Evolutionary conservation across 2,329 filamentous ascomycete species (phyloP).

Genomic region (Apiospora aurea): DNA sequence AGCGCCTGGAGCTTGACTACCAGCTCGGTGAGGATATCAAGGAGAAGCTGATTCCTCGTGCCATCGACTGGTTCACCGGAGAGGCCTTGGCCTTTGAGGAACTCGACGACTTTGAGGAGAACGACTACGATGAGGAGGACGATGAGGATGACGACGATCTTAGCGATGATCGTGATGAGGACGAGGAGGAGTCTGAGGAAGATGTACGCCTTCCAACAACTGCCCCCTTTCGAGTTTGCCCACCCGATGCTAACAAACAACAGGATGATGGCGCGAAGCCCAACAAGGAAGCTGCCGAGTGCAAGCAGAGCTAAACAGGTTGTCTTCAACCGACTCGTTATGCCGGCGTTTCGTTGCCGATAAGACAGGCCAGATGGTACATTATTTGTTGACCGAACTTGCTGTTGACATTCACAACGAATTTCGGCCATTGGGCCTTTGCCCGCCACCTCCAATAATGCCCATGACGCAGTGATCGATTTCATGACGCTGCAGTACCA

Average conservation of each 20-base stretch:
- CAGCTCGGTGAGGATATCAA: conserved; percentile 99
- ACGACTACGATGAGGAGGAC: conserved; percentile 87
- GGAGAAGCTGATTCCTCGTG: conserved; percentile 98
- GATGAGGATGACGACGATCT: conserved; percentile 87
- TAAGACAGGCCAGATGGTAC: conserved; percentile 3
- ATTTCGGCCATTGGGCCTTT: conserved; percentile 28
- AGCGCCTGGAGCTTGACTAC: conserved; percentile 97
- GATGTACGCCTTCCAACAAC: conserved; percentile 61
- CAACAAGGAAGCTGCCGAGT: conserved; percentile 93
- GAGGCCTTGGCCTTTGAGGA: conserved; percentile 98
- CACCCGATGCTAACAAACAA: conserved; percentile 35
- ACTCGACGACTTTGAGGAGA: conserved; percentile 81
- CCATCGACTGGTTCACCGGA: conserved; percentile 99
- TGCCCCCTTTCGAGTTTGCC: conserved; percentile 21
- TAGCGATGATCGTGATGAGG: conserved; percentile 77
- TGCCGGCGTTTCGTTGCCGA: conserved; percentile 22
- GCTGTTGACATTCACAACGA: conserved; percentile 13
- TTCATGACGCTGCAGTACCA: conserved; percentile 33
- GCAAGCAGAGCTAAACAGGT: conserved; percentile 84
- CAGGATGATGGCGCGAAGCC: conserved; percentile 89
- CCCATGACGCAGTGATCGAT: conserved; percentile 40
- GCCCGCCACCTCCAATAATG: conserved; percentile 29
- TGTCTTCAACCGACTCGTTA: conserved; percentile 23
- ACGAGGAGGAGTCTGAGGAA: conserved; percentile 84
- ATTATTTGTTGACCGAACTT: neutral